These are phyloP conservation scores for Ophiocordyceps sinensis DNA, from an alignment of 2,329 filamentous ascomycete genomes.

Conservation along the genomic window DNA sequence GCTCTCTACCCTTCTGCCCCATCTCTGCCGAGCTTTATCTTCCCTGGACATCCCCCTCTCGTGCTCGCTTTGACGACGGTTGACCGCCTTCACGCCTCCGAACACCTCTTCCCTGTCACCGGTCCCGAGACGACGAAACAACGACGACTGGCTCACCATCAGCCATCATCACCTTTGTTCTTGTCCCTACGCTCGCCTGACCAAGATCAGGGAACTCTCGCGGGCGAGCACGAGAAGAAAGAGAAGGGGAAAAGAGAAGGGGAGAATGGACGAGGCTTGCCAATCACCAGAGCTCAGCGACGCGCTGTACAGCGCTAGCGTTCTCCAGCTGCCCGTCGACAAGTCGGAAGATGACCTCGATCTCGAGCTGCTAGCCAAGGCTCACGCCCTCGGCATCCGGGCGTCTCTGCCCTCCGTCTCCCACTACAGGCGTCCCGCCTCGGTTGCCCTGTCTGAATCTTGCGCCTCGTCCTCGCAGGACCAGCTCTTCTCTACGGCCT, in stretches of 20 bases:
- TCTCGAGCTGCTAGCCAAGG: slow-evolving; percentile 18
- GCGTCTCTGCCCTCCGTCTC: slow-evolving; percentile 9
- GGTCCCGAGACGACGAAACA: no score
- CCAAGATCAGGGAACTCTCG: background rate
- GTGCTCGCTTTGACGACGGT: background rate
- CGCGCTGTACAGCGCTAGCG: slow-evolving; percentile 22
- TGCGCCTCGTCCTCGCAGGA: slow-evolving; percentile 24
- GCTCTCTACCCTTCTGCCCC: background rate
- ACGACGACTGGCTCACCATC: no score
- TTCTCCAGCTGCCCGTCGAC: slow-evolving; percentile 19
- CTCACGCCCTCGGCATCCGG: slow-evolving; percentile 20
- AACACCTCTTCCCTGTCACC: no score
- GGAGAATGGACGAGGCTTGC: slow-evolving; percentile 2
- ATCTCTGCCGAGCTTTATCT: background rate
- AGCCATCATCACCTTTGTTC: no score
- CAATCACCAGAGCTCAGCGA: slow-evolving; percentile 24
- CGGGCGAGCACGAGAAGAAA: background rate
- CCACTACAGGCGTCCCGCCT: slow-evolving; percentile 20
- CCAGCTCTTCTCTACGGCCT: slow-evolving; percentile 29
- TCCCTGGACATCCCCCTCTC: background rate
- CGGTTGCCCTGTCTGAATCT: slow-evolving; percentile 27
- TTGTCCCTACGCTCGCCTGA: background rate
- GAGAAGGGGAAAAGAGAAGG: background rate
- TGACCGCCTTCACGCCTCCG: background rate
- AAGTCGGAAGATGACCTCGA: slow-evolving; percentile 25